Conservation (phyloP, 2,329 filamentous ascomycete species). For the Diaporthe velutina region DNA sequence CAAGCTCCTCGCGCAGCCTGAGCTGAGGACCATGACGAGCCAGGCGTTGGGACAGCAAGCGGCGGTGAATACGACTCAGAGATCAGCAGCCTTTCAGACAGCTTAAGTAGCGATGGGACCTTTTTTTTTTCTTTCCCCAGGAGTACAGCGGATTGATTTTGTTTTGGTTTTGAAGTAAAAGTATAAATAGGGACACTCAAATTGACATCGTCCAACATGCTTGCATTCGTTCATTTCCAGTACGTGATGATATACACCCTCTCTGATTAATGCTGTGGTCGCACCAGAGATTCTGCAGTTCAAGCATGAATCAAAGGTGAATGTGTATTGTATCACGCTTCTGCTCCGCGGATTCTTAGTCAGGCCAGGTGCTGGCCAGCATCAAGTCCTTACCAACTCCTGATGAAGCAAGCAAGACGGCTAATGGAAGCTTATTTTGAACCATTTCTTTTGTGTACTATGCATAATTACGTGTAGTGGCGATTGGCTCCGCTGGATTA, state of each 20-base stretch:
- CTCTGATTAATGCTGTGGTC: neutral
- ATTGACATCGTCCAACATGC: neutral
- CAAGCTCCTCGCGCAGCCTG: constrained; percentile 42
- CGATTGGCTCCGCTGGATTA: neutral
- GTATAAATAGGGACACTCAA: neutral
- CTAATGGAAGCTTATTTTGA: neutral
- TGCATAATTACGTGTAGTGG: neutral
- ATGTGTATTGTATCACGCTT: no score
- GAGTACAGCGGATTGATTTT: neutral
- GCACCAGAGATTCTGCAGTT: neutral
- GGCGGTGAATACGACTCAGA: constrained; percentile 21
- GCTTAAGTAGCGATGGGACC: neutral
- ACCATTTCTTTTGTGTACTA: neutral
- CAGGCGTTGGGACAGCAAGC: constrained; percentile 16
- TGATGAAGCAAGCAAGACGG: neutral
- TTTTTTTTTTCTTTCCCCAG: no score
- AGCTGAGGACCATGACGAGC: constrained; percentile 46
- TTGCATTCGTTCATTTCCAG: neutral
- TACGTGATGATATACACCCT: neutral
- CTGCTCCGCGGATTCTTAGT: neutral
- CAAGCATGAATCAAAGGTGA: no score
- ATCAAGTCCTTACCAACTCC: neutral
- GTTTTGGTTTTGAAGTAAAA: neutral
- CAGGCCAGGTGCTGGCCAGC: neutral
- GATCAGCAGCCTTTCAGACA: neutral